Evolutionary conservation across 1,284 basidiomycete genomes (phyloP).

Genomic region (Malassezia japonica): DNA sequence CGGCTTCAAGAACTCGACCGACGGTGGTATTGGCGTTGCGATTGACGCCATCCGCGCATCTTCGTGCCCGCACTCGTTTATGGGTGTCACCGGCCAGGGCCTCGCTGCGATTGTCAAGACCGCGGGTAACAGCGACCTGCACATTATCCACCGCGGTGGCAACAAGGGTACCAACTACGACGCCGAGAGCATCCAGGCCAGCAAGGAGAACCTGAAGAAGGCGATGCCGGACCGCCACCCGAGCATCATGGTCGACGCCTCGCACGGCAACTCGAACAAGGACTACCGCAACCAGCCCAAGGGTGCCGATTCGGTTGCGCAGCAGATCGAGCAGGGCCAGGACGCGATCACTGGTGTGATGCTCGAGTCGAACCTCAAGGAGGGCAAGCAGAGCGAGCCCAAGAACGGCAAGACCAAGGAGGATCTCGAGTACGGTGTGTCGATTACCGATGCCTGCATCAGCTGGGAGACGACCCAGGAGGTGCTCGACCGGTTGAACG

Average conservation of each 20-base stretch:
- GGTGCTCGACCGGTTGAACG: slow-evolving; percentile 48
- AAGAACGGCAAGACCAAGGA: slow-evolving; percentile 37
- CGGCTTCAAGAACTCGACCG: slow-evolving; percentile 99
- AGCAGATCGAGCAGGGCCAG: slow-evolving; percentile 68
- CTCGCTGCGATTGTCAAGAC: slow-evolving; percentile 94
- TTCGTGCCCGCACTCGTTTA: slow-evolving; percentile 43
- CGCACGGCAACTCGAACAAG: slow-evolving; percentile 48
- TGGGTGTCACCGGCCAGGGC: slow-evolving; percentile 49
- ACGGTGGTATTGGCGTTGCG: slow-evolving; percentile 59
- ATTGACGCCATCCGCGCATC: slow-evolving; percentile 46
- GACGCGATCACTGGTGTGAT: slow-evolving; percentile 82
- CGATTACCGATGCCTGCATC: slow-evolving; percentile 60
- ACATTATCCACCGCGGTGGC: slow-evolving; percentile 48
- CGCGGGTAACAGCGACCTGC: slow-evolving; percentile 60
- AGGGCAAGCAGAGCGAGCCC: slow-evolving; percentile 47
- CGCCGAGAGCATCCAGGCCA: slow-evolving; percentile 61
- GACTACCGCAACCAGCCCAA: slow-evolving; percentile 48
- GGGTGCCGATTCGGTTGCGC: slow-evolving; percentile 63
- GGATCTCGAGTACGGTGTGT: slow-evolving; percentile 44
- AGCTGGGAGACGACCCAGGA: slow-evolving; percentile 68
- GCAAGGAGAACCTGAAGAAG: slow-evolving; percentile 59
- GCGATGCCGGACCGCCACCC: slow-evolving; percentile 35
- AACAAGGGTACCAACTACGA: slow-evolving; percentile 55
- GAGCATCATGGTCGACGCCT: slow-evolving; percentile 47
- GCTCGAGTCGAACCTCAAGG: slow-evolving; percentile 88